Percentiles rank a stretch among this genome's conserved stretches.
These are phyloP conservation scores for Russula olivacea DNA, from an alignment of 768 basidiomycete species.

Conservation along the genomic window DNA sequence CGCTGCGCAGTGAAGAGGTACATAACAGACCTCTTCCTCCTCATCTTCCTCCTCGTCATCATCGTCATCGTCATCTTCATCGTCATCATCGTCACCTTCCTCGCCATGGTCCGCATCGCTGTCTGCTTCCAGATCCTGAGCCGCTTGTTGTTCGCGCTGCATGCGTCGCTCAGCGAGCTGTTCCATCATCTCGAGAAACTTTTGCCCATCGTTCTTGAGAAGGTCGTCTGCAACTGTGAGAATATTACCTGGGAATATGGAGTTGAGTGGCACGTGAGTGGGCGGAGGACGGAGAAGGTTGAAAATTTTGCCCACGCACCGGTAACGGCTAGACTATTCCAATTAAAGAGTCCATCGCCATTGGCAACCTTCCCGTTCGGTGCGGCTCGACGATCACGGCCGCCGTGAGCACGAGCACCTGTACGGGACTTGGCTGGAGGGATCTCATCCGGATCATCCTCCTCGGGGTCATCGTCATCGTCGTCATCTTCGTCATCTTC, in stretches of 20 bases:
- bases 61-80: conserved; percentile 46
- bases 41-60: conserved; percentile 50
- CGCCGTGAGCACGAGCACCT: conserved; percentile 28
- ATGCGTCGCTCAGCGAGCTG: conserved; percentile 92
- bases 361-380: conserved; percentile 45
- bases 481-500: conserved; percentile 67
- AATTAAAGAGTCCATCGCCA: conserved; percentile 68
- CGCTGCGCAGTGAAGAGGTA: conserved; percentile 15
- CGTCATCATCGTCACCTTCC: conserved; percentile 45
- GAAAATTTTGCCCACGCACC: conserved; percentile 41
- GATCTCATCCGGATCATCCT: conserved; percentile 44
- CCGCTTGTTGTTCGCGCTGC: conserved; percentile 75
- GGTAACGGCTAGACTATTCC: conserved; percentile 76
- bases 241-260: conserved; percentile 77
- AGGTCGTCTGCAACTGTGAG: conserved; percentile 98
- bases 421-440: conserved; percentile 29
- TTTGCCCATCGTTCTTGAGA: conserved; percentile 96
- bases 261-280: conserved; percentile 26
- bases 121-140: conserved; percentile 41
- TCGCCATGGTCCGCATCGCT: conserved; percentile 48
- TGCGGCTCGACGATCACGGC: conserved; percentile 28
- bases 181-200: conserved; percentile 99
- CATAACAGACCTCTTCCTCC: conserved; percentile 30
- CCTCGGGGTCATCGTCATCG: conserved; percentile 63
- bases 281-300: conserved; percentile 14